A percentile compares a stretch with the other conserved stretches of the same genome.
These are phyloP conservation scores for Leishmania lainsoni DNA, from an alignment of 208 protist genomes.

Conservation along the genomic window DNA sequence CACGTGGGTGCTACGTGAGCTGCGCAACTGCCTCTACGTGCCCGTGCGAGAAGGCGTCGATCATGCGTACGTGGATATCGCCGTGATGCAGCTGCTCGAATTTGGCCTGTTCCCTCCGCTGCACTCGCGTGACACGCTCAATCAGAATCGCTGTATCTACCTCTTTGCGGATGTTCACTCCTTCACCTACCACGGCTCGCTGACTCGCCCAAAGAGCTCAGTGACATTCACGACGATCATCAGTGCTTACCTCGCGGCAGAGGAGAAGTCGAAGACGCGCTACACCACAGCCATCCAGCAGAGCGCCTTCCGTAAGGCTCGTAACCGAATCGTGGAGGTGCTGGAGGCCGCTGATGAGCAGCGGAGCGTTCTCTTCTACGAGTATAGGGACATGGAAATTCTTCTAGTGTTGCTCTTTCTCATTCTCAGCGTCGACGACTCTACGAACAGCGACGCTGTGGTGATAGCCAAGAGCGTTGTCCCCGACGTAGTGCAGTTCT, in stretches of 20 bases:
- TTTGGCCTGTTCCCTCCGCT: conserved; percentile 71
- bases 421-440: conserved; percentile 83
- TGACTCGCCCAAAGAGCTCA: conserved; percentile 62
- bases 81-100: conserved; percentile 54
- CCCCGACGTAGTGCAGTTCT: conserved; percentile 81
- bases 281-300: conserved; percentile 73
- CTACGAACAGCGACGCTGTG: conserved; percentile 70
- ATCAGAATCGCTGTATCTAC: conserved; percentile 82
- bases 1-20: conserved; percentile 83
- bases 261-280: conserved; percentile 62
- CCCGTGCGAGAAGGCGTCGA: conserved; percentile 60
- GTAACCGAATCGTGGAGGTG: conserved; percentile 85
- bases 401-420: conserved; percentile 83
- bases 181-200: conserved; percentile 65
- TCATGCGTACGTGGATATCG: conserved; percentile 74
- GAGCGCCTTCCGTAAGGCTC: conserved; percentile 68
- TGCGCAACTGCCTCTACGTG: conserved; percentile 78
- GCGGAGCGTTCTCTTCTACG: conserved; percentile 89
- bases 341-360: conserved; percentile 53
- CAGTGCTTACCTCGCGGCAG: conserved; percentile 57
- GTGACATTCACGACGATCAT: conserved; percentile 57
- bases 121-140: conserved; percentile 55
- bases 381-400: conserved; percentile 78
- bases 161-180: conserved; percentile 86
- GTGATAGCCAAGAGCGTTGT: conserved; percentile 60